Evolutionary conservation across 179 eudicot species (phyloP).

Genomic region (Silene vulgaris): DNA sequence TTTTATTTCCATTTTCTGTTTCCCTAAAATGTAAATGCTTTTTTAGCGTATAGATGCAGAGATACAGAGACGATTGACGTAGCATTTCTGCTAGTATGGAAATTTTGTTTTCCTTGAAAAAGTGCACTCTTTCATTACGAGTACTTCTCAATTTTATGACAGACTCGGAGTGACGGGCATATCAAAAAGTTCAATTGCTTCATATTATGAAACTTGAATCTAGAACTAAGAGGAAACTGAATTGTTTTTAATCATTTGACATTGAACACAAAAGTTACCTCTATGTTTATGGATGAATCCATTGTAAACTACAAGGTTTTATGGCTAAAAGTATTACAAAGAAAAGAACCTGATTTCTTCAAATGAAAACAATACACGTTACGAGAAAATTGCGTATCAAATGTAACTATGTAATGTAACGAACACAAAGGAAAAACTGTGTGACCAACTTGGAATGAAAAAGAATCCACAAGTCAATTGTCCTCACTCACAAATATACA

Average conservation of each 20-base stretch:
- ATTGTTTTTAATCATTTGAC: no score
- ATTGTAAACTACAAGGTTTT: not conserved
- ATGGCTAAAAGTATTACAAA: not conserved
- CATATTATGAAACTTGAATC: no score
- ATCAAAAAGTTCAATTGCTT: no score
- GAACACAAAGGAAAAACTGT: constrained; percentile 13
- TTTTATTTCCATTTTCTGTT: not conserved
- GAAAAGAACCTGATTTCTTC: not conserved
- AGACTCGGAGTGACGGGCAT: no score
- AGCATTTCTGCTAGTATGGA: no score
- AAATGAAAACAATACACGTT: not conserved
- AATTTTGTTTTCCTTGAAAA: no score
- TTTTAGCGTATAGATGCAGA: not conserved
- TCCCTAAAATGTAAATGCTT: not conserved
- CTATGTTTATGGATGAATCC: not conserved
- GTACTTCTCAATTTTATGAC: no score
- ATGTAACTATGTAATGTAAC: not conserved
- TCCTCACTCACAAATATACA: constrained; percentile 23
- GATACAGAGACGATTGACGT: not conserved
- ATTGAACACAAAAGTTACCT: no score
- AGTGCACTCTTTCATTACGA: no score
- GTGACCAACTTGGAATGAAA: constrained; percentile 9
- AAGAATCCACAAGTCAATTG: not conserved
- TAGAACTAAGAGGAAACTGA: no score
- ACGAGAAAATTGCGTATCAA: not conserved